phyloP scores from a whole-genome alignment of 2,329 filamentous ascomycete species.

The Colletotrichum tabaci region DNA sequence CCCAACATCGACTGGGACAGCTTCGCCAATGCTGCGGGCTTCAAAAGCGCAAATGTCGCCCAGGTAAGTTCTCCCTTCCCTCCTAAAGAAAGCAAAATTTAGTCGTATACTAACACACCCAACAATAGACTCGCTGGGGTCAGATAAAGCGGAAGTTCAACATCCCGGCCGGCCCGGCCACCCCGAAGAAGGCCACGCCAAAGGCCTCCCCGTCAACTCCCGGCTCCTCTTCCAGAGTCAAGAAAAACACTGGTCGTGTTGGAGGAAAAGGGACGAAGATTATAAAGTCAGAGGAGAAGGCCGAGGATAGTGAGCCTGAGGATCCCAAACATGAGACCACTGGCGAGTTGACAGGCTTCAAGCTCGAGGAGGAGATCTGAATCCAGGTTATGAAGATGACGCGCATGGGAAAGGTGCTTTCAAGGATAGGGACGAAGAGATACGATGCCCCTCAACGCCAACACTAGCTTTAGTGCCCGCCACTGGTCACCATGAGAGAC shows the following conservation, averaged over 20 bases:
- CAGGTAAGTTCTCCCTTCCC: conserved; percentile 52
- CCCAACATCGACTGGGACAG: conserved; percentile 64
- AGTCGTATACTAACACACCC: background rate
- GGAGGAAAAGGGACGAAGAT: conserved; percentile 42
- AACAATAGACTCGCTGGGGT: conserved; percentile 60
- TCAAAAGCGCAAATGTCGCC: conserved; percentile 63
- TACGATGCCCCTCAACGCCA: background rate
- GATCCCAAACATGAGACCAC: conserved; percentile 1
- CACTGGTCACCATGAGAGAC: background rate
- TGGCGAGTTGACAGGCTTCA: conserved; percentile 25
- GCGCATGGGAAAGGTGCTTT: too few relatives aligned
- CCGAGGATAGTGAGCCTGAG: conserved; percentile 30
- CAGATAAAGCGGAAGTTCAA: conserved; percentile 54
- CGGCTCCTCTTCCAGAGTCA: conserved; percentile 34
- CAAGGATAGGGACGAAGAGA: too few relatives aligned
- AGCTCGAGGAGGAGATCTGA: background rate
- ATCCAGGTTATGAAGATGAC: too few relatives aligned
- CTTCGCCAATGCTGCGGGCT: conserved; percentile 58
- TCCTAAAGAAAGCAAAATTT: background rate
- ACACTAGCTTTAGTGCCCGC: too few relatives aligned
- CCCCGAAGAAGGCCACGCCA: conserved; percentile 9
- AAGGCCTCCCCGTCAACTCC: background rate
- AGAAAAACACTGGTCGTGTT: conserved; percentile 41
- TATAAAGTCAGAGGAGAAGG: conserved; percentile 44
- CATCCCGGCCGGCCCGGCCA: conserved; percentile 26